Evolutionary conservation across 1,284 basidiomycete species (phyloP).

Genomic region (Gymnopus androsaceus): DNA sequence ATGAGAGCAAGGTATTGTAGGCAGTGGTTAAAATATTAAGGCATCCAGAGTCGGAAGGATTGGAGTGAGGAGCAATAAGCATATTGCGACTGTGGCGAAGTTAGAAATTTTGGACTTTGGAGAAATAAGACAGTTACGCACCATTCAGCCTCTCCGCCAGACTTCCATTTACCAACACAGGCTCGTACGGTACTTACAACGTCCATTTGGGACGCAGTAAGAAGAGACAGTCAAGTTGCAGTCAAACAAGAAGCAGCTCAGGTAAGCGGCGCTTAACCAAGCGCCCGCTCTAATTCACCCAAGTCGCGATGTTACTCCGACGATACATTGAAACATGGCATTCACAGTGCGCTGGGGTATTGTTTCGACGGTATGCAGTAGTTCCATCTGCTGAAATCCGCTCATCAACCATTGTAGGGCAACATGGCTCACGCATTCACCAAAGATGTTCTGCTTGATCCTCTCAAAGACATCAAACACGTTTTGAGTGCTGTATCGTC

Average conservation of each 20-base stretch:
- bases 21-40: constrained; percentile 59
- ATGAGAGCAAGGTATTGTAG: constrained; percentile 65
- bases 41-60: constrained; percentile 51
- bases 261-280: background rate
- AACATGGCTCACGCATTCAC: too few relatives aligned
- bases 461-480: too few relatives aligned
- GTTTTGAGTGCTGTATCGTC: too few relatives aligned
- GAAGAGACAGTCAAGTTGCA: background rate
- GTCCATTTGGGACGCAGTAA: constrained; percentile 43
- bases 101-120: constrained; percentile 15
- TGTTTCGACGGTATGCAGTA: too few relatives aligned
- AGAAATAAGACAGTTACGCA: constrained; percentile 30
- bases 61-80: constrained; percentile 56
- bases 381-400: too few relatives aligned
- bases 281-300: background rate
- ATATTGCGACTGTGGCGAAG: constrained; percentile 51
- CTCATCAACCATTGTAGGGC: too few relatives aligned
- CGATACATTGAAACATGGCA: too few relatives aligned
- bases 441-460: too few relatives aligned
- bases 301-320: too few relatives aligned
- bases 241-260: too few relatives aligned
- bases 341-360: too few relatives aligned
- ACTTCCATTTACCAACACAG: constrained; percentile 55
- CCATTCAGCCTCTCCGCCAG: constrained; percentile 64
- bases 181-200: constrained; percentile 47